These are phyloP conservation scores for Conoideocrella luteorostrata DNA, from an alignment of 2,329 filamentous ascomycete genomes.

Conservation along the genomic window DNA sequence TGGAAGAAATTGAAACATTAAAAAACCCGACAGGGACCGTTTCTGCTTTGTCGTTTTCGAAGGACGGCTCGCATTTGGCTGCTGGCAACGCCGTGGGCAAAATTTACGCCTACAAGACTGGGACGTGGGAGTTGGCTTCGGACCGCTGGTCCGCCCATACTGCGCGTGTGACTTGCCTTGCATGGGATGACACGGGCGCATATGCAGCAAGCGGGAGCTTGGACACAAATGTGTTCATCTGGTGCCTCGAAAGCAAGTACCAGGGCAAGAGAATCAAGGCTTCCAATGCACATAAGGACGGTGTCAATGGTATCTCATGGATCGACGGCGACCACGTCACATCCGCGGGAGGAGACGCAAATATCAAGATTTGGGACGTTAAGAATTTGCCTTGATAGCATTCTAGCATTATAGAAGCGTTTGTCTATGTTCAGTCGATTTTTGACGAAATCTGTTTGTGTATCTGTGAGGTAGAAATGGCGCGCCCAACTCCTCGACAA, in stretches of 20 bases:
- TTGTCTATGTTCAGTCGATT: too few relatives aligned
- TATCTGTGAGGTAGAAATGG: too few relatives aligned
- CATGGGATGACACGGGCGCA: constrained; percentile 73
- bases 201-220: constrained; percentile 79
- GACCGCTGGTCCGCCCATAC: constrained; percentile 63
- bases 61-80: constrained; percentile 69
- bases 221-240: constrained; percentile 89
- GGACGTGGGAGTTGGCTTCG: constrained; percentile 63
- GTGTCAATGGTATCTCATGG: constrained; percentile 85
- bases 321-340: constrained; percentile 63
- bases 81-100: constrained; percentile 80
- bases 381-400: constrained; percentile 26
- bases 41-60: constrained; percentile 77
- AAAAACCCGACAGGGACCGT: constrained; percentile 65
- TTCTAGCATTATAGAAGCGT: neutral
- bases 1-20: constrained; percentile 51
- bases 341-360: constrained; percentile 79
- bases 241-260: constrained; percentile 72
- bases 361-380: constrained; percentile 76
- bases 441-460: too few relatives aligned
- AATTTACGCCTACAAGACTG: constrained; percentile 68
- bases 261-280: constrained; percentile 81
- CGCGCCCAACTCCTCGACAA: neutral
- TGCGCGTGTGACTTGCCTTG: constrained; percentile 49
- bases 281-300: constrained; percentile 89